A percentile compares a stretch with the other conserved stretches of the same genome.
Conservation (phyloP, 345 rosid genomes). For the Populus deltoides region DNA sequence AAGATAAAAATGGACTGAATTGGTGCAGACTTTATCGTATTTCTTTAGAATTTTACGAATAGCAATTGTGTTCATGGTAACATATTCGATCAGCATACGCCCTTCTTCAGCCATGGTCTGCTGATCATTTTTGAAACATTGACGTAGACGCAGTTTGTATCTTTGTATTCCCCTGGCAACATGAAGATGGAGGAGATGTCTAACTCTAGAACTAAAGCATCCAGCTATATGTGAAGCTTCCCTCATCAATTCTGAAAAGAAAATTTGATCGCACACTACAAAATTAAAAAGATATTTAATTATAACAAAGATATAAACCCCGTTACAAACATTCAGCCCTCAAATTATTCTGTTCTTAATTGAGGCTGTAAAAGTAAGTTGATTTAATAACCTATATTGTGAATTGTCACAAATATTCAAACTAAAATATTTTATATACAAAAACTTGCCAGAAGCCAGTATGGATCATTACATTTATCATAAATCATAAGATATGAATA, state of each 20-base stretch:
- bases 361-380: neutral
- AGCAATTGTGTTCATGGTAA: conserved; percentile 82
- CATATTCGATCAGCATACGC: conserved; percentile 66
- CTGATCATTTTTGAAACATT: conserved; percentile 59
- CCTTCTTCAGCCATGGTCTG: conserved; percentile 67
- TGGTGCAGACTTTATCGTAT: conserved; percentile 69
- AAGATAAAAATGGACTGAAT: neutral
- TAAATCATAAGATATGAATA: neutral
- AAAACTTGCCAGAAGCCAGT: neutral
- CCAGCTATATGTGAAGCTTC: conserved; percentile 80
- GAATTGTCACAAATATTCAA: neutral
- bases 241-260: conserved; percentile 80
- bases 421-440: no score
- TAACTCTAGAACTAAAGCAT: conserved; percentile 72
- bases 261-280: conserved; percentile 79
- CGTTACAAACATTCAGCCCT: neutral
- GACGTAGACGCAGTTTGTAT: conserved; percentile 46
- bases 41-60: conserved; percentile 88
- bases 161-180: conserved; percentile 72
- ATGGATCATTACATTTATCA: neutral
- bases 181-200: conserved; percentile 76
- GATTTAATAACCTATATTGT: neutral
- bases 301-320: neutral
- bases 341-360: neutral
- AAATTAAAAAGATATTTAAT: neutral